Evolutionary conservation across 768 basidiomycete genomes (phyloP).

Genomic region (Leccinum uliginosum): DNA sequence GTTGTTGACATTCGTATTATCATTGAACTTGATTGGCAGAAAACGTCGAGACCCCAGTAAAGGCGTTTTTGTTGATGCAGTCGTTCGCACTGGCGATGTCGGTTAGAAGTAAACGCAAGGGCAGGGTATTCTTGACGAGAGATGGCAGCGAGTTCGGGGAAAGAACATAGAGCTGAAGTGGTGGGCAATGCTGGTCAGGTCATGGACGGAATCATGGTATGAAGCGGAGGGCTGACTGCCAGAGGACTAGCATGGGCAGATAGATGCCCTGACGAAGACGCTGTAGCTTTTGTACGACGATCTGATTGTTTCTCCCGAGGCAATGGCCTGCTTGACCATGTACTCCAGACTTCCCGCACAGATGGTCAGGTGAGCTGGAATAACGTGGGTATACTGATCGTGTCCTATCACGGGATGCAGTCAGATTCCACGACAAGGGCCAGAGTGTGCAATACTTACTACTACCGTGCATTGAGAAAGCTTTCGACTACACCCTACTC

Average conservation of each 20-base stretch:
- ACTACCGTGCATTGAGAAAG: background rate
- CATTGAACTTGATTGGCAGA: conserved; percentile 5
- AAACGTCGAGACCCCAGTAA: conserved; percentile 19
- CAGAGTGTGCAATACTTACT: background rate
- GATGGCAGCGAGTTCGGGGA: conserved; percentile 13
- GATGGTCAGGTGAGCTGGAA: conserved; percentile 1
- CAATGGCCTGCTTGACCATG: background rate
- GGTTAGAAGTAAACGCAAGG: conserved; percentile 22
- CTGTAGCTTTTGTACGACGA: background rate
- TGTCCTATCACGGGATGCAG: background rate
- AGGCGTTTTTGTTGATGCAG: conserved; percentile 16
- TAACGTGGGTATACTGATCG: background rate
- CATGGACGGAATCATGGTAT: background rate
- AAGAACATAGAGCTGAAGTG: conserved; percentile 2
- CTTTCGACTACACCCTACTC: background rate
- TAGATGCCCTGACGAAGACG: background rate
- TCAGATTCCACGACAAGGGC: background rate
- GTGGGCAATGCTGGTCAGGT: background rate
- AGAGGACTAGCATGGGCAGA: background rate
- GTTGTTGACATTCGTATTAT: background rate
- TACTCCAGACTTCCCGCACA: background rate
- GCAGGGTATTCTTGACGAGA: conserved; percentile 18
- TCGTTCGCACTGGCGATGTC: conserved; percentile 18
- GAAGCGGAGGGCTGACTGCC: background rate
- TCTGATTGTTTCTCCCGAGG: background rate